Percentiles rank a stretch among this genome's conserved stretches.
These are phyloP conservation scores for Fusarium begoniae DNA, from an alignment of 2,329 filamentous ascomycete genomes.

Conservation along the genomic window DNA sequence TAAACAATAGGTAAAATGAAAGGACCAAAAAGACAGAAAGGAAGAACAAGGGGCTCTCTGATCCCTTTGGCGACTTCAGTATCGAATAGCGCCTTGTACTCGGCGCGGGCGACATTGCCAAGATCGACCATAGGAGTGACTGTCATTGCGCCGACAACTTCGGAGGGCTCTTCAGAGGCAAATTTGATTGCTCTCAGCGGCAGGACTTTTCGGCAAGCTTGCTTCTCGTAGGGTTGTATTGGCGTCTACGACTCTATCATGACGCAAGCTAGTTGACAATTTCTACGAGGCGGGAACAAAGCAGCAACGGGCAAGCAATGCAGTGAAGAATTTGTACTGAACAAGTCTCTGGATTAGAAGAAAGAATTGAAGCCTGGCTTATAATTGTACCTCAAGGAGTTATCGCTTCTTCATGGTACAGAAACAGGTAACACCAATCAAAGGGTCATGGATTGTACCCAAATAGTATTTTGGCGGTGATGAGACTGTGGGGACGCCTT, in stretches of 20 bases:
- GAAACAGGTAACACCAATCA: slow-evolving; percentile 1
- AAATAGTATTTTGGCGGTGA: slow-evolving; percentile 3
- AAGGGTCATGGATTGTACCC: slow-evolving; percentile 26
- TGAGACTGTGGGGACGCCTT: slow-evolving; percentile 15
- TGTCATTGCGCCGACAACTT: slow-evolving; percentile 10
- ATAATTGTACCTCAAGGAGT: neutral
- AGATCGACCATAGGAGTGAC: slow-evolving; percentile 25
- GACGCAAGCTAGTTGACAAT: slow-evolving; percentile 6
- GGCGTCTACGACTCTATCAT: slow-evolving; percentile 16
- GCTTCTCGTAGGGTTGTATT: slow-evolving; percentile 19
- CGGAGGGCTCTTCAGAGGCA: neutral
- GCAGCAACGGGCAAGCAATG: neutral
- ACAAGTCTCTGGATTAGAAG: neutral
- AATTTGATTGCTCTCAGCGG: neutral
- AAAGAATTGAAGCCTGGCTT: neutral
- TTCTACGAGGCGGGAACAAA: slow-evolving; percentile 1
- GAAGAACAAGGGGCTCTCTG: slow-evolving; percentile 60
- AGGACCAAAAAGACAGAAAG: slow-evolving; percentile 58
- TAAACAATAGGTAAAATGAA: slow-evolving; percentile 63
- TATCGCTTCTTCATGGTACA: neutral
- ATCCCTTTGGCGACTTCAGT: slow-evolving; percentile 50
- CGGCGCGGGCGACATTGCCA: slow-evolving; percentile 41
- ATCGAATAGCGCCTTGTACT: slow-evolving; percentile 51
- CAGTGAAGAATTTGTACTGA: neutral
- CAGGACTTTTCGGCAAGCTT: neutral